Evolutionary conservation across 257 asterid species (phyloP).

Genomic region (Solanum pennellii): DNA sequence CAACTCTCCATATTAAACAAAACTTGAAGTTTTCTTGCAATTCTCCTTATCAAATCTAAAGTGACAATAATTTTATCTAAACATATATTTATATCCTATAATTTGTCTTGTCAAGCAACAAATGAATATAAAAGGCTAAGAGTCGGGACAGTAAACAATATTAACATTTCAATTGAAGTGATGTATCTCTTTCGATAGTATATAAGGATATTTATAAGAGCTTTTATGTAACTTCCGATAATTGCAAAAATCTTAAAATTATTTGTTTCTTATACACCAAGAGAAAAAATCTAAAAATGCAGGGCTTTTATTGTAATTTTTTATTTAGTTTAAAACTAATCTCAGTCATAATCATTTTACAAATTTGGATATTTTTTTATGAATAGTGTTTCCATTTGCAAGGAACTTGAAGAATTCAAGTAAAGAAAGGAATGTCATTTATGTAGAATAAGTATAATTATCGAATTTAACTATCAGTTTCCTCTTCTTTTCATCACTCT

Average conservation of each 20-base stretch:
- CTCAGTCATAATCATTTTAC: too few relatives aligned
- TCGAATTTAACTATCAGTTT: too few relatives aligned
- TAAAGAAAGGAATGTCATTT: too few relatives aligned
- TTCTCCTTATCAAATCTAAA: too few relatives aligned
- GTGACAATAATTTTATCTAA: not conserved
- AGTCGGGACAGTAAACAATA: not conserved
- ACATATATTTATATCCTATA: not conserved
- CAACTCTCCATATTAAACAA: not conserved
- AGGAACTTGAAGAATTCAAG: not conserved
- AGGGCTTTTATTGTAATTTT: too few relatives aligned
- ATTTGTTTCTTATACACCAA: not conserved
- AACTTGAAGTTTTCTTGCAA: not conserved
- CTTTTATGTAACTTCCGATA: too few relatives aligned
- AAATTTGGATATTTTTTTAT: not conserved
- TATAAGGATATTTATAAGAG: not conserved
- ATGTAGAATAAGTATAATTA: too few relatives aligned
- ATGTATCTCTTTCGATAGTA: not conserved
- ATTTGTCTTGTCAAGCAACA: not conserved
- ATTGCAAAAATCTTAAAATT: too few relatives aligned
- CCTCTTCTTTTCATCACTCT: not conserved
- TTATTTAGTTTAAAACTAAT: too few relatives aligned
- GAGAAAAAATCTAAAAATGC: too few relatives aligned
- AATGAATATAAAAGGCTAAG: not conserved
- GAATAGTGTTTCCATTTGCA: not conserved
- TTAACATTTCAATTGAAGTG: not conserved